Evolutionary conservation across 257 asterid genomes (phyloP), one percentile per base, ranked within the genome.

Genomic region (Solanum sitiens): DNA sequence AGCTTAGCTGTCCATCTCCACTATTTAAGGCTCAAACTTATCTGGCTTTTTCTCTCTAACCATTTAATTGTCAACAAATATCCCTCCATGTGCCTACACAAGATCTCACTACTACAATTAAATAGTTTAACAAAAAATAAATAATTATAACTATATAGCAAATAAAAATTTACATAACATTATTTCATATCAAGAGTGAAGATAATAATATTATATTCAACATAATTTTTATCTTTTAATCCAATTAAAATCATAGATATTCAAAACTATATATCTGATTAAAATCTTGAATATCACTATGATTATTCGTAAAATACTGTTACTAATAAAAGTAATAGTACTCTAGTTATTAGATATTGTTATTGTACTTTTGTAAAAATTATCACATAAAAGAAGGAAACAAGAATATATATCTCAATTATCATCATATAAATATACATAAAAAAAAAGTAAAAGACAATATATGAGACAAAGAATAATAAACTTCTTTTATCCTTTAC

Each of bases 1-100:
- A 87, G 80, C 90, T 86, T 89, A 91, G 92, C 93, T 92, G 95
- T 89, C 92, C 67, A 32, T 25, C 67, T 82, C 16, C 85, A 16
- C 70, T 82, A 2, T 82, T 47, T 30, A 47, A 16, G 67, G 68
- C 85, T 18, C 45, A 30, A 76, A 14, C 85, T 50, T 82, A 18
- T 45, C 70, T 50, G 70, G 53, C 53, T 37, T 37, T 37, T 21
- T 80, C 40, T 45, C 23, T n/a, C 83, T 6, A 75, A 37, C 32
- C 53, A 37, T 40, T 76, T 39, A 30, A 71, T 71, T 68, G 37
- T 68, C 76, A 35, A 33, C 79, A 76, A n/a, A 42, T n/a, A n/a
- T 42, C 61, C 61, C 84, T 71, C 44, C 77, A 77, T 44, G 59
- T 77, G 84, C 63, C 13, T 25, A 23, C 6, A 42, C 39, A 77